A percentile compares a stretch with the other conserved stretches of the same genome.
Conservation (phyloP, 2,329 filamentous ascomycete species). For the Incumbomyces lentus region DNA sequence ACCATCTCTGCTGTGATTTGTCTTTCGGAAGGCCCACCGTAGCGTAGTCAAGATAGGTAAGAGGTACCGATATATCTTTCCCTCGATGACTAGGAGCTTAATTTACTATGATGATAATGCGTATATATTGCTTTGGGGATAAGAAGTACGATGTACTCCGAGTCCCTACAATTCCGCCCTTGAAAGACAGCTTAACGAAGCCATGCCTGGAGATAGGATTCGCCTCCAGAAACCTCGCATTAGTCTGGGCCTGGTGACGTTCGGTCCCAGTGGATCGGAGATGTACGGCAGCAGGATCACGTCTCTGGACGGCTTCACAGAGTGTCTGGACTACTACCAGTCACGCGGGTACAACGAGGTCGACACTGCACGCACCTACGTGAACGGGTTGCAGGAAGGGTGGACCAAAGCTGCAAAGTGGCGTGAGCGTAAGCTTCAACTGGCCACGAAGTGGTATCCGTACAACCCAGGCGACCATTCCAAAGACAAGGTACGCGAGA, state of each 20-base stretch:
- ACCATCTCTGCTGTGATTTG: no score
- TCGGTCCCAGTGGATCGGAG: slow-evolving; percentile 50
- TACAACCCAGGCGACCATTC: slow-evolving; percentile 48
- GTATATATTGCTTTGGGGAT: no score
- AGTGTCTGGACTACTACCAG: slow-evolving; percentile 64
- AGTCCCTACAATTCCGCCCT: no score
- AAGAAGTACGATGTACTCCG: no score
- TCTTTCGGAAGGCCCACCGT: no score
- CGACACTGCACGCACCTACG: slow-evolving; percentile 70
- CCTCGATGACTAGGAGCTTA: no score
- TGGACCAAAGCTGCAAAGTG: slow-evolving; percentile 66
- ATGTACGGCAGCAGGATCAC: slow-evolving; percentile 62
- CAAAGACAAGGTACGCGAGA: slow-evolving; percentile 52
- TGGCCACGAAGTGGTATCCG: slow-evolving; percentile 75
- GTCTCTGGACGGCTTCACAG: slow-evolving; percentile 54
- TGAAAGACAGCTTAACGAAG: no score
- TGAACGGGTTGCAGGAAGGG: slow-evolving; percentile 63
- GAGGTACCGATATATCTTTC: no score
- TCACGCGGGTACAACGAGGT: slow-evolving; percentile 72
- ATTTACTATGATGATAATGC: no score
- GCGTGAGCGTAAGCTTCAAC: slow-evolving; percentile 64
- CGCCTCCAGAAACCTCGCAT: slow-evolving; percentile 47
- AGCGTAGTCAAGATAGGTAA: no score
- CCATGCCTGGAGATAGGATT: no score
- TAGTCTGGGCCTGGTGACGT: slow-evolving; percentile 81